These are phyloP conservation scores for Metschnikowia corniflorae DNA, from an alignment of 805 yeast genomes.

Conservation along the genomic window DNA sequence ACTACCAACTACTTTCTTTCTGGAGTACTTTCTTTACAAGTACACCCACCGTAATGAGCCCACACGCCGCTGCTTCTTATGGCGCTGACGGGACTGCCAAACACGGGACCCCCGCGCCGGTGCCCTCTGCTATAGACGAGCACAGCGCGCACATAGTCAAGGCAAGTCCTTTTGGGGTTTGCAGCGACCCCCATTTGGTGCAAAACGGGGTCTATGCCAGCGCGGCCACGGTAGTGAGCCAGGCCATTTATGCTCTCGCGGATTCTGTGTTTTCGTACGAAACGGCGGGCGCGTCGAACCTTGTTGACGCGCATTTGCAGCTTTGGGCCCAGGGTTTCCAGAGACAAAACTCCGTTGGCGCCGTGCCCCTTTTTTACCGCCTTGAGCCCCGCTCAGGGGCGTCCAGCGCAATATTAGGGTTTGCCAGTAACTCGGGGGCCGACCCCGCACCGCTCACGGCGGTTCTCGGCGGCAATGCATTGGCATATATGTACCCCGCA, in stretches of 20 bases:
- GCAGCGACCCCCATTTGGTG: slow-evolving; percentile 53
- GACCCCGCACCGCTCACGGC: slow-evolving; percentile 37
- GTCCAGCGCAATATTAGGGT: slow-evolving; percentile 74
- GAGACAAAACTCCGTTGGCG: slow-evolving; percentile 47
- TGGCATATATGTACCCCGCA: slow-evolving; percentile 64
- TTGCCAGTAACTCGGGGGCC: slow-evolving; percentile 25
- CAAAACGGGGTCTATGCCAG: slow-evolving; percentile 50
- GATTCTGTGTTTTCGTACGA: slow-evolving; percentile 66
- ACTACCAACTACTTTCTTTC: not conserved
- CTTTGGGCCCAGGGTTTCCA: slow-evolving; percentile 57
- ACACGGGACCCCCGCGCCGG: slow-evolving; percentile 3
- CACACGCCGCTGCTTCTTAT: slow-evolving; percentile 8
- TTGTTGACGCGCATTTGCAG: slow-evolving; percentile 55
- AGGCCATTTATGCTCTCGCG: slow-evolving; percentile 50
- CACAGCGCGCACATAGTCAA: slow-evolving; percentile 12
- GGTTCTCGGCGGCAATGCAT: slow-evolving; percentile 63
- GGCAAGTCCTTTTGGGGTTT: slow-evolving; percentile 54
- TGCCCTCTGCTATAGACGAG: slow-evolving; percentile 6
- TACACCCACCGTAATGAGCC: slow-evolving; percentile 6
- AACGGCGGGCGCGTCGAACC: slow-evolving; percentile 50
- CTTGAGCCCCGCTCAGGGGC: slow-evolving; percentile 83
- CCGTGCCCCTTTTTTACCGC: slow-evolving; percentile 58
- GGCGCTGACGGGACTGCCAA: not conserved
- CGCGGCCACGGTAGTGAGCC: slow-evolving; percentile 51
- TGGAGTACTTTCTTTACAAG: not conserved